Percentiles rank a stretch among this genome's conserved stretches.
phyloP scores from a whole-genome alignment of 768 basidiomycete species.

The Suillus sp. region DNA sequence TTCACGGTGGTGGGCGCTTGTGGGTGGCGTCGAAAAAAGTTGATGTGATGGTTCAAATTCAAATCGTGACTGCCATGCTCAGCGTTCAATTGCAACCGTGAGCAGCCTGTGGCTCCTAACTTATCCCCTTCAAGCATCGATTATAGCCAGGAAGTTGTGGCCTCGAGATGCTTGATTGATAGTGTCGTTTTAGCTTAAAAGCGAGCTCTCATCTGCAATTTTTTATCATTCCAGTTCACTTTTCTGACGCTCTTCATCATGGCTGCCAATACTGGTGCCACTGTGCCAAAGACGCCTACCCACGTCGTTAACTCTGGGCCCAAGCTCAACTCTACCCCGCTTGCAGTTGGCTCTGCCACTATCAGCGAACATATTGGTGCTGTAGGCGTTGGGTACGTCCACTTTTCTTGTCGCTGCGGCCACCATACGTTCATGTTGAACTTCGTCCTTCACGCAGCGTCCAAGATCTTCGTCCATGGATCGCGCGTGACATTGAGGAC shows the following conservation, averaged over 20 bases:
- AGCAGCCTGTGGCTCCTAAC: too few relatives aligned
- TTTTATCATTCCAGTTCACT: background rate
- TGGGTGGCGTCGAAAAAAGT: background rate
- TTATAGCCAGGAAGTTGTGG: background rate
- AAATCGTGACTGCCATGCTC: too few relatives aligned
- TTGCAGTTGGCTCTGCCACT: background rate
- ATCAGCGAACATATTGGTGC: constrained; percentile 1
- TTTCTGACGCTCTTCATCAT: background rate
- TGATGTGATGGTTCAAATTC: background rate
- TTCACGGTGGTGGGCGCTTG: background rate
- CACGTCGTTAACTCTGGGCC: background rate
- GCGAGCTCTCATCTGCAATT: background rate
- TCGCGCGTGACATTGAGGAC: background rate
- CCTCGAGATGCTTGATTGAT: background rate
- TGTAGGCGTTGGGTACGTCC: background rate
- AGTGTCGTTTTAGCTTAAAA: background rate
- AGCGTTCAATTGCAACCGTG: too few relatives aligned
- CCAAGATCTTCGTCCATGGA: background rate
- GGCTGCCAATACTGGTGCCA: background rate
- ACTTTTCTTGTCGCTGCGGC: background rate
- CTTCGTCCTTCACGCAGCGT: background rate
- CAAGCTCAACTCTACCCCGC: background rate
- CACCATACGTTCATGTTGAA: too few relatives aligned
- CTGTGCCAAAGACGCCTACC: background rate
- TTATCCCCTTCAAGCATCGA: background rate